A percentile compares a stretch with the other conserved stretches of the same genome.
Evolutionary conservation across 257 asterid genomes (phyloP).

Genomic region (Capsicum baccatum): DNA sequence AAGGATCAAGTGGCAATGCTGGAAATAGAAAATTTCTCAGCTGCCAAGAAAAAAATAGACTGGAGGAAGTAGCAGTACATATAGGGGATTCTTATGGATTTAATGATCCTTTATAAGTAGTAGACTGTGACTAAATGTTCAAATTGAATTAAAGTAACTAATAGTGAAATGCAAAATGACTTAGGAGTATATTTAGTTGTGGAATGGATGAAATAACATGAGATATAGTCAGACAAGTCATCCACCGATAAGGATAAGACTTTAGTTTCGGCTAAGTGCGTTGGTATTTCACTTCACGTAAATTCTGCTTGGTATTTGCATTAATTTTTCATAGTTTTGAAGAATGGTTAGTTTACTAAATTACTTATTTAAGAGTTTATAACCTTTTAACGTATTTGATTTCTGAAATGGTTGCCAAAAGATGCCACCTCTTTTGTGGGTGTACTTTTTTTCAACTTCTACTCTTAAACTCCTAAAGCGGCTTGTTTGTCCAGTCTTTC

Average conservation of each 20-base stretch:
- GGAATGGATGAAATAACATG: neutral
- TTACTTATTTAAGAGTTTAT: conserved; percentile 22
- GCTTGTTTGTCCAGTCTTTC: no score
- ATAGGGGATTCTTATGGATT: conserved; percentile 8
- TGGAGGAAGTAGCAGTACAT: neutral
- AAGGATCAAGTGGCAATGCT: no score
- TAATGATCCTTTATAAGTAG: neutral
- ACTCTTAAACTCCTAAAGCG: no score
- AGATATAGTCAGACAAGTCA: neutral
- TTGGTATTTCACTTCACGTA: neutral
- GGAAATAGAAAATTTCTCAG: no score
- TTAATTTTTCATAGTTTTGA: conserved; percentile 5
- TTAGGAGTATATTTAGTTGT: neutral
- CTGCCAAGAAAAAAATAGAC: neutral
- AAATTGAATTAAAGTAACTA: neutral
- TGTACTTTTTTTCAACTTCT: no score
- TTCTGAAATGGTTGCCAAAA: no score
- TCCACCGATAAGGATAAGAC: neutral
- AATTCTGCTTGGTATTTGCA: neutral
- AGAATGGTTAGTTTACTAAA: neutral
- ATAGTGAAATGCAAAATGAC: neutral
- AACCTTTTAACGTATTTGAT: neutral
- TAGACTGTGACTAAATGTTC: neutral
- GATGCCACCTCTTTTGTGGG: no score
- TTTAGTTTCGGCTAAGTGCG: neutral